phyloP scores from a whole-genome alignment of 768 basidiomycete species.

The Tricholoma saponaceum region DNA sequence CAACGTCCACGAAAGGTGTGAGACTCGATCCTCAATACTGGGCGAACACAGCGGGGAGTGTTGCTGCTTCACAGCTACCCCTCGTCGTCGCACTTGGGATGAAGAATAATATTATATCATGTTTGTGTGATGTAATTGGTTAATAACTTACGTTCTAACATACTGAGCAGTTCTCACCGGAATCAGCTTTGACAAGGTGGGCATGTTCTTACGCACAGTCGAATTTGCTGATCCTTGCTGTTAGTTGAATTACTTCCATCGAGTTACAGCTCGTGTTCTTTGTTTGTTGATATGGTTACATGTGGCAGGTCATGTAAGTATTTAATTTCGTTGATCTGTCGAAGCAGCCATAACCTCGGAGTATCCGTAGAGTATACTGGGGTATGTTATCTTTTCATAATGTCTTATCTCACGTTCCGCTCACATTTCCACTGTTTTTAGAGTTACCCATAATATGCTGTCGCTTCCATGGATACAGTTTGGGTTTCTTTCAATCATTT shows the following conservation, averaged over 20 bases:
- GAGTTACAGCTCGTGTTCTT: conserved; percentile 43
- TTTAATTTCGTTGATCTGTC: neutral
- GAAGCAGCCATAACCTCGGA: neutral
- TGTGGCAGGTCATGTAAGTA: conserved; percentile 33
- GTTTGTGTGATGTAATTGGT: conserved; percentile 17
- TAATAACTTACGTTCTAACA: neutral
- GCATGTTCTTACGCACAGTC: neutral
- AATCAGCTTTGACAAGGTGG: conserved; percentile 43
- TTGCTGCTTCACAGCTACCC: conserved; percentile 48
- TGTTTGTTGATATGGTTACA: conserved; percentile 49
- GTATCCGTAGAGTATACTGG: neutral
- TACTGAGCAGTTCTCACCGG: conserved; percentile 43
- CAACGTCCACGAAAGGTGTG: conserved; percentile 23
- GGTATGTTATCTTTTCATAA: neutral
- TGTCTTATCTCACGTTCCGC: neutral
- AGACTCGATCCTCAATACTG: conserved; percentile 33
- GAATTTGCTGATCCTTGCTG: neutral
- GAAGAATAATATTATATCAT: conserved; percentile 46
- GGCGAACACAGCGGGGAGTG: conserved; percentile 37
- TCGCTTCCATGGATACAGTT: conserved; percentile 26
- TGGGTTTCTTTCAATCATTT: conserved; percentile 31
- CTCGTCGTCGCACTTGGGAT: conserved; percentile 55
- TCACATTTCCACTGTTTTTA: conserved; percentile 3
- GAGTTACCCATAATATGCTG: neutral
- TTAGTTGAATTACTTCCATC: conserved; percentile 43